A percentile compares a stretch with the other conserved stretches of the same genome.
phyloP scores from a whole-genome alignment of 2,329 filamentous ascomycete species.

The Colletotrichum theobromicola region DNA sequence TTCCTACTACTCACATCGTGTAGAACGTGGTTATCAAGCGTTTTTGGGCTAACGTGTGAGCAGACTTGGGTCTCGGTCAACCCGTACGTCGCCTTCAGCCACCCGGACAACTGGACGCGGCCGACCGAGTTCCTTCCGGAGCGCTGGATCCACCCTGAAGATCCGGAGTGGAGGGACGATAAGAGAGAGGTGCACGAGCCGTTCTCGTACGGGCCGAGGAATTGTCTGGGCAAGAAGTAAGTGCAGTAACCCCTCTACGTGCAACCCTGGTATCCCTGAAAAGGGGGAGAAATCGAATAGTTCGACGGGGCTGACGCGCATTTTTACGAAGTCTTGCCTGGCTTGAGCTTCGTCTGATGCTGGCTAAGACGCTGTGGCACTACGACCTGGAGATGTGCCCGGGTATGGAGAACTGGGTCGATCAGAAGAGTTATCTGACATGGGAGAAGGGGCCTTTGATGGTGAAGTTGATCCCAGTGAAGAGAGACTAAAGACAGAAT shows the following conservation, averaged over 20 bases:
- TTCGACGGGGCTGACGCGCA: not conserved
- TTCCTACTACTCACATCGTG: no score
- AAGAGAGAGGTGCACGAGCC: constrained; percentile 49
- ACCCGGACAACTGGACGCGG: constrained; percentile 44
- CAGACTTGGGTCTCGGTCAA: constrained; percentile 13
- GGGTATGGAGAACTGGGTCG: constrained; percentile 39
- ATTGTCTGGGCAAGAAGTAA: constrained; percentile 54
- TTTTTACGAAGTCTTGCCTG: constrained; percentile 48
- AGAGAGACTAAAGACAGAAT: not conserved
- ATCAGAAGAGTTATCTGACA: constrained; percentile 41
- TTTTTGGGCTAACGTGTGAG: not conserved
- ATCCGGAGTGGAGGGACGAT: constrained; percentile 34
- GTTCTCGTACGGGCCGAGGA: constrained; percentile 52
- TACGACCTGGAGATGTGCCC: constrained; percentile 50
- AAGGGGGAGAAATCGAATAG: not conserved
- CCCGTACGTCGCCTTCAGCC: constrained; percentile 8
- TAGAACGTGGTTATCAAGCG: no score
- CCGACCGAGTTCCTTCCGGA: constrained; percentile 52
- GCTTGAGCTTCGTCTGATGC: constrained; percentile 53
- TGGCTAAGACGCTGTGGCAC: constrained; percentile 52
- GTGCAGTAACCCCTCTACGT: not conserved
- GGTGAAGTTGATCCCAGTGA: constrained; percentile 2
- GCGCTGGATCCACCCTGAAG: constrained; percentile 37
- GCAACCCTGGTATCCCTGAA: not conserved
- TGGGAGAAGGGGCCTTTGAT: constrained; percentile 34